Evolutionary conservation across 1,139 yeast species (phyloP), one percentile per base, ranked within the genome.

Genomic region (Yamadazyma songkhlaensis): DNA sequence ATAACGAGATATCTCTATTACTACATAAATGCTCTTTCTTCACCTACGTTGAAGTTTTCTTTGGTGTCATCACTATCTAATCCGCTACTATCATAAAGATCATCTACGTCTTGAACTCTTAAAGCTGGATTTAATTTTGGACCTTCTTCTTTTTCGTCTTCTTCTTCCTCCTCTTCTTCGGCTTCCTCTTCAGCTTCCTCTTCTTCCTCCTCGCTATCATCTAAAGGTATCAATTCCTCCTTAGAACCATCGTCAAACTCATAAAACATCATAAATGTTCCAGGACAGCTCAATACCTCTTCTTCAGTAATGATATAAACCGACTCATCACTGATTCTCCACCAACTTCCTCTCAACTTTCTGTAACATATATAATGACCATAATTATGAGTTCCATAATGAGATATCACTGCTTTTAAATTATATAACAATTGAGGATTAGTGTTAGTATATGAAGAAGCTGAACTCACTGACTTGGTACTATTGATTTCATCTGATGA

Each of bases 361-460:
- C 97, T 77, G 62, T 77, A 90, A 36, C 95, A 87, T 42, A 90
- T 87, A 57, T 90, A 90, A 58, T 90, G 97, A 13, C 97, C 97
- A 57, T 88, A 90, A 54, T 90, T 88, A 53, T 90, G 97, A 3
- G 96, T 85, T 35, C 97, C 97, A 55, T 82, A 89, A 58, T 90
- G 97, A 1, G 90, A 81, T 35, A 90, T 85, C 1, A 86, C 94
- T 1, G 96, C 88, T 52, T 84, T 85, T 42, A 90, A 71, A 34
- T 79, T 72, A 55, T 90, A 90, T 23, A 73, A 62, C 35, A 81
- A 58, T 9, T 71, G 66, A 2, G 78, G 57, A 35, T 60, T 49
- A 1, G 35, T 17, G 6, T 38, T 32, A 13, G 27, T 36, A 9
- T 49, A 50, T 1, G 55, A 47, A 2, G 43, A 42, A 6, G 34